These are phyloP conservation scores for Annona cherimola DNA, from an alignment of 164 flowering plant genomes.

Conservation along the genomic window DNA sequence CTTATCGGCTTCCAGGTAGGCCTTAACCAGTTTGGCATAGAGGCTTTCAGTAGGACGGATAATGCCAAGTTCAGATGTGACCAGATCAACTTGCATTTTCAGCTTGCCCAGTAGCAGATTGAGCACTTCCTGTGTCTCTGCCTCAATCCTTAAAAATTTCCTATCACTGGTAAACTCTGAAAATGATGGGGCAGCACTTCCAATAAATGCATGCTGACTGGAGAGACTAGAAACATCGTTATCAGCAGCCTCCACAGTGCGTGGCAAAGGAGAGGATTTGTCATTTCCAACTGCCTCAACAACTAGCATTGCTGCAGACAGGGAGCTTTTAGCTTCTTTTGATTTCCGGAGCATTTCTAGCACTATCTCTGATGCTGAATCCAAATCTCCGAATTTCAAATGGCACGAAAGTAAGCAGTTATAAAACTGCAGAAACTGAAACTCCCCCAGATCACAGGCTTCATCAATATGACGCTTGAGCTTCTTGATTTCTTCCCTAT, in stretches of 20 bases:
- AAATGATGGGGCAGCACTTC: conserved; percentile 27
- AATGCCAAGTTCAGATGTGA: conserved; percentile 63
- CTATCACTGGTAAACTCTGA: conserved; percentile 54
- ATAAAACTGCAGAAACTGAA: conserved; percentile 72
- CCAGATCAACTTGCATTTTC: conserved; percentile 52
- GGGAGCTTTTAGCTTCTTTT: conserved; percentile 58
- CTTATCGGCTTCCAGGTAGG: conserved; percentile 70
- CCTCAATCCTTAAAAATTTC: conserved; percentile 45
- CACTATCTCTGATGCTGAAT: conserved; percentile 74
- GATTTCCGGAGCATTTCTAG: conserved; percentile 80
- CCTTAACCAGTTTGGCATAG: conserved; percentile 72
- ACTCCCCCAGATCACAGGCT: conserved; percentile 40
- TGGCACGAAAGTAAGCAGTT: conserved; percentile 84
- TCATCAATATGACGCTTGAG: conserved; percentile 80
- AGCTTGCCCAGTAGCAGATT: conserved; percentile 38
- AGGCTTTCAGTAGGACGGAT: conserved; percentile 78
- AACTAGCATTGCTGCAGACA: conserved; percentile 47
- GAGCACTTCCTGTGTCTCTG: conserved; percentile 52
- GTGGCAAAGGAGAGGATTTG: conserved; percentile 13
- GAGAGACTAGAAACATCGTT: conserved; percentile 11
- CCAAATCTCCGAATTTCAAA: conserved; percentile 83
- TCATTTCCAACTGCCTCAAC: conserved; percentile 25
- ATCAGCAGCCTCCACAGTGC: conserved; percentile 12
- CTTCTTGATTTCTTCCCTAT: conserved; percentile 79
- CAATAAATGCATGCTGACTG: conserved; percentile 9